Conservation (phyloP, 192 early-diverging fungal species). For the Phlyctochytrium planicorne region DNA sequence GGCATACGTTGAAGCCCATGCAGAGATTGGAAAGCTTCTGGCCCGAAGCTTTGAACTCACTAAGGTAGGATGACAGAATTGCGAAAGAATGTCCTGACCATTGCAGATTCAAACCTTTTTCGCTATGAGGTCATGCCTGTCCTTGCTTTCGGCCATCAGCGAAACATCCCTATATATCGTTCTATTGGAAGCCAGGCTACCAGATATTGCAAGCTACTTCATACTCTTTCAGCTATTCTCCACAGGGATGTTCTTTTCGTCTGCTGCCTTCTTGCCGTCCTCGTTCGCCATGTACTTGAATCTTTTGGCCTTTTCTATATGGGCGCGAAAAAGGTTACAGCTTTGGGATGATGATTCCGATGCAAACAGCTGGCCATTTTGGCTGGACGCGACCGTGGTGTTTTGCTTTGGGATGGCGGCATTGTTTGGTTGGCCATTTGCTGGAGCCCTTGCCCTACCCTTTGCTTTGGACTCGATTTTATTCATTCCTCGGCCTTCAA, state of each 20-base stretch:
- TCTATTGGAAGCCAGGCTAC: conserved; percentile 59
- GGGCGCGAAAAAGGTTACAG: no score
- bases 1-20: conserved; percentile 69
- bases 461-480: conserved; percentile 73
- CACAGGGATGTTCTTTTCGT: not conserved
- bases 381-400: no score
- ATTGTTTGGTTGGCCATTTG: conserved; percentile 85
- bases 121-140: conserved; percentile 64
- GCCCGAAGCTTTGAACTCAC: conserved; percentile 33
- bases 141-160: conserved; percentile 56
- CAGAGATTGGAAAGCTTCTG: conserved; percentile 43
- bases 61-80: conserved; percentile 34
- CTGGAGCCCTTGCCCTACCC: conserved; percentile 69
- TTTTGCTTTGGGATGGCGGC: conserved; percentile 63
- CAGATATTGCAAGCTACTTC: conserved; percentile 67
- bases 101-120: conserved; percentile 70
- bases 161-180: conserved; percentile 71
- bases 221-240: conserved; percentile 50
- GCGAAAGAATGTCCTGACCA: not conserved
- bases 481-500: conserved; percentile 31
- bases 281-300: conserved; percentile 89
- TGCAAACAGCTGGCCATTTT: no score
- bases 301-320: conserved; percentile 71
- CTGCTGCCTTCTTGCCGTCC: conserved; percentile 80
- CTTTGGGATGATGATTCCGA: no score